Conservation (phyloP, 768 basidiomycete species). For the Tylopilus sp. region DNA sequence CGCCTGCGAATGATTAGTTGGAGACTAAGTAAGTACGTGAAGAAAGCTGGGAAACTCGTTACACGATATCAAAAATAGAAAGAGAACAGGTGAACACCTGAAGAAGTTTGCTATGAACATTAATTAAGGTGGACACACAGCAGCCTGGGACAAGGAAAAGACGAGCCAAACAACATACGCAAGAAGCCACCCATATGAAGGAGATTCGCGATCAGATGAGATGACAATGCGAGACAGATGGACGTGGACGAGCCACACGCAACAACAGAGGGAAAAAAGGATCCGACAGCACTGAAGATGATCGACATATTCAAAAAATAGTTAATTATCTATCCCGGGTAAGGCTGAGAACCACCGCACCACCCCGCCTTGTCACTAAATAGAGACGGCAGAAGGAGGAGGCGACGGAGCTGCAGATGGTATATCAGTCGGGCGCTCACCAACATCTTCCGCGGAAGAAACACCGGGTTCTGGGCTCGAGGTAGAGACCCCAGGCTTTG, state of each 20-base stretch:
- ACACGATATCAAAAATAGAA: constrained; percentile 10
- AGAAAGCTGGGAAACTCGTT: constrained; percentile 7
- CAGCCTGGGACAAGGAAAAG: constrained; percentile 4
- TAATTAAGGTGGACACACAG: constrained; percentile 1
- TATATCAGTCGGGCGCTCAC: constrained; percentile 21
- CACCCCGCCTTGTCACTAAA: constrained; percentile 16
- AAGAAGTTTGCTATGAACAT: constrained; percentile 24
- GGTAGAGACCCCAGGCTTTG: constrained; percentile 15
- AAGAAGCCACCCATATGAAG: constrained; percentile 18
- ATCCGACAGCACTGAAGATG: constrained; percentile 29
- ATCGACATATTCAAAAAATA: constrained; percentile 34
- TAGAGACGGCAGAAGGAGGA: constrained; percentile 30
- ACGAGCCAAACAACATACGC: constrained; percentile 21
- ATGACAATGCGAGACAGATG: constrained; percentile 8
- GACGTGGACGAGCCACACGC: constrained; percentile 13
- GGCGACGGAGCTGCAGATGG: constrained; percentile 28
- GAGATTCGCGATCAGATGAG: constrained; percentile 6
- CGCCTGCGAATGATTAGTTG: constrained; percentile 23
- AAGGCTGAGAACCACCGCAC: constrained; percentile 1
- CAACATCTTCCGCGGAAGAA: constrained; percentile 23
- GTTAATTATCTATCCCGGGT: constrained; percentile 26
- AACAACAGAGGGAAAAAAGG: constrained; percentile 2
- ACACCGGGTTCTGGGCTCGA: constrained; percentile 16
- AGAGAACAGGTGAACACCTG: not conserved
- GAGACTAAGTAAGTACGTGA: constrained; percentile 27